phyloP scores from a whole-genome alignment of 139 green algal genomes.

The Chlorella sp. region DNA sequence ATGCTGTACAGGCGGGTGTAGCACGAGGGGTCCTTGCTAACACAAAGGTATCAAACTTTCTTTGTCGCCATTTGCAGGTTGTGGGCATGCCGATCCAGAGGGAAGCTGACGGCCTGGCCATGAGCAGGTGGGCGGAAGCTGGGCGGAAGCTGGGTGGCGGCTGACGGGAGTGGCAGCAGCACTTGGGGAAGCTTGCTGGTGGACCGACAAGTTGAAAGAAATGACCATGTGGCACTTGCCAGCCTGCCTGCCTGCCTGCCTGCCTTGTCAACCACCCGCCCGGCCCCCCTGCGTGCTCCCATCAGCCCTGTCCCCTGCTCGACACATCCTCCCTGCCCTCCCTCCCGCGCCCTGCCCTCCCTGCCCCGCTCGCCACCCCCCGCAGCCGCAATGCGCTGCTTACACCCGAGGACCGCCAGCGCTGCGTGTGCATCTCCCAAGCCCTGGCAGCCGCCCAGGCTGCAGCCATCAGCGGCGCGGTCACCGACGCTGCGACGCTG shows the following conservation, averaged over 20 bases:
- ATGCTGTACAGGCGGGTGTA: too few relatives aligned
- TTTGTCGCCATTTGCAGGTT: constrained; percentile 64
- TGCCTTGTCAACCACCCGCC: too few relatives aligned
- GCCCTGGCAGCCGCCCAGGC: constrained; percentile 52
- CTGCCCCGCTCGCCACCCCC: background rate
- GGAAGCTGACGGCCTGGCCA: constrained; percentile 93
- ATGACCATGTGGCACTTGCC: background rate
- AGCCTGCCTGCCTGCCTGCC: background rate
- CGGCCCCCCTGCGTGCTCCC: too few relatives aligned
- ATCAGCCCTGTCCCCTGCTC: too few relatives aligned
- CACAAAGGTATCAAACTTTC: too few relatives aligned
- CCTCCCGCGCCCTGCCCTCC: background rate
- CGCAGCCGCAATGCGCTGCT: constrained; percentile 93
- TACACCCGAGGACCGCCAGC: constrained; percentile 61
- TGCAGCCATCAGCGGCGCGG: constrained; percentile 4
- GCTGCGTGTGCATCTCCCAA: constrained; percentile 66
- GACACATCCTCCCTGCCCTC: too few relatives aligned
- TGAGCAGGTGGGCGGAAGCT: constrained; percentile 79
- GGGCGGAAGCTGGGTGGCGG: too few relatives aligned
- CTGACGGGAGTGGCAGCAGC: background rate
- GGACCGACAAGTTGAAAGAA: background rate
- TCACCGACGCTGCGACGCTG: constrained; percentile 34
- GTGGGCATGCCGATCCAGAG: constrained; percentile 88
- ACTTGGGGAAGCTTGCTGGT: background rate
- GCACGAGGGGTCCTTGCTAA: too few relatives aligned